These are phyloP conservation scores for Sarocladiaceae sp. DNA, from an alignment of 2,329 filamentous ascomycete species.

Conservation along the genomic window DNA sequence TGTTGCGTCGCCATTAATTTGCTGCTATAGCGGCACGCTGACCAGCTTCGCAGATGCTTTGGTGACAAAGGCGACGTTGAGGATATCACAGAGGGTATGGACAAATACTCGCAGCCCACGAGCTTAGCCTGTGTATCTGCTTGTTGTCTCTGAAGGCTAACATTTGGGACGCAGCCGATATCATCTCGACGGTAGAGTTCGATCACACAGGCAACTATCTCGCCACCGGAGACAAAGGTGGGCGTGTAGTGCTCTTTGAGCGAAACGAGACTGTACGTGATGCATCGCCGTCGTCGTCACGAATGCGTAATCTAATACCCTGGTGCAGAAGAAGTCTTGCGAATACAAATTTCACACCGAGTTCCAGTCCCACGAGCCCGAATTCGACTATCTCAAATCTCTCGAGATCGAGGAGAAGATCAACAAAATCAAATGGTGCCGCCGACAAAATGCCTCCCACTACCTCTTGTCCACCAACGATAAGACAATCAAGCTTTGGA, in stretches of 20 bases:
- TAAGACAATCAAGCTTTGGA: conserved; percentile 99
- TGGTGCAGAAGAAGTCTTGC: conserved; percentile 91
- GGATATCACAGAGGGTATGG: conserved; percentile 90
- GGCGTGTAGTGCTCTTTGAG: conserved; percentile 80
- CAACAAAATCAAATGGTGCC: conserved; percentile 99
- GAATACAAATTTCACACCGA: conserved; percentile 99
- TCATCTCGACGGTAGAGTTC: conserved; percentile 88
- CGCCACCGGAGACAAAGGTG: conserved; percentile 86
- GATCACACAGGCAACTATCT: conserved; percentile 88
- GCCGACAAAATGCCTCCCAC: conserved; percentile 95
- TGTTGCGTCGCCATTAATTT: conserved; percentile 34
- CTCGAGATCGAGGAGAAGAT: conserved; percentile 99
- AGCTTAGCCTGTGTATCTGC: neutral
- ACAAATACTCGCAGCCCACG: conserved; percentile 1
- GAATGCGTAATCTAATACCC: neutral
- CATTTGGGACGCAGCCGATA: conserved; percentile 59
- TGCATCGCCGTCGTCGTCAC: neutral
- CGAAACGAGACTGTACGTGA: conserved; percentile 85
- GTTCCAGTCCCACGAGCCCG: conserved; percentile 98
- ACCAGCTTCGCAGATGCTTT: conserved; percentile 71
- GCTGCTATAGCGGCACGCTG: conserved; percentile 19
- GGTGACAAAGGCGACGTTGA: conserved; percentile 99
- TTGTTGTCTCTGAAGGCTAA: conserved; percentile 7
- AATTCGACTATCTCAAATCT: conserved; percentile 99
- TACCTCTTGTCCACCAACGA: conserved; percentile 98